Evolutionary conservation across 2,329 filamentous ascomycete species (phyloP).

Genomic region (Diaporthe capsici): DNA sequence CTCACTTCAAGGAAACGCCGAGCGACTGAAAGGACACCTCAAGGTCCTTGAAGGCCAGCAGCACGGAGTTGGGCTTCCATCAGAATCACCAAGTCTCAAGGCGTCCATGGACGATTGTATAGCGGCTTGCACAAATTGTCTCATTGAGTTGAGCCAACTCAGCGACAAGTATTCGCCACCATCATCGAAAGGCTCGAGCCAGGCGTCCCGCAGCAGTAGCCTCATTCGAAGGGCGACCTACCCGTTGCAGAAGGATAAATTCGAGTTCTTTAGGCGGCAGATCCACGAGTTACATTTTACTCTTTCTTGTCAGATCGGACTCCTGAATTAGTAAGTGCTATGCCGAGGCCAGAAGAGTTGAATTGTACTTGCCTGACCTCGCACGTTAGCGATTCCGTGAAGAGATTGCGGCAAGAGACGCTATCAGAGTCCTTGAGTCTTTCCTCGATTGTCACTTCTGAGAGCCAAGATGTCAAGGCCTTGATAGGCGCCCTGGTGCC

Average conservation of each 20-base stretch:
- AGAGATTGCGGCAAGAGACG: not conserved
- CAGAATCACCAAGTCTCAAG: not conserved
- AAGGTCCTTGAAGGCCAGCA: not conserved
- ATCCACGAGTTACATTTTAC: not conserved
- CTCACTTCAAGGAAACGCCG: conserved; percentile 1
- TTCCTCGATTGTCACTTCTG: not conserved
- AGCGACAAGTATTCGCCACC: conserved; percentile 14
- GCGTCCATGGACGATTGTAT: conserved; percentile 7
- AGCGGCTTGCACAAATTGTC: not conserved
- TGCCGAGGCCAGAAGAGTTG: too few relatives aligned
- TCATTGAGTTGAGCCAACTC: not conserved
- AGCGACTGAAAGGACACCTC: not conserved
- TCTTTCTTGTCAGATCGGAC: not conserved
- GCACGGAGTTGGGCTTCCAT: not conserved
- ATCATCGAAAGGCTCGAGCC: too few relatives aligned
- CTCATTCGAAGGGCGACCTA: too few relatives aligned
- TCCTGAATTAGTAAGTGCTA: not conserved
- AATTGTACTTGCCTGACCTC: not conserved
- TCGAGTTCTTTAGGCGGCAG: not conserved
- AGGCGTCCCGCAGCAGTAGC: too few relatives aligned
- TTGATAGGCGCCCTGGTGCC: not conserved
- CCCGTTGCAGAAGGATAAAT: conserved; percentile 9
- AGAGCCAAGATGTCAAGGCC: conserved; percentile 1
- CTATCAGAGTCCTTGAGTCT: not conserved
- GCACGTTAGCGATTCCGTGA: not conserved